Evolutionary conservation across 495 filamentous ascomycete genomes (phyloP), one percentile per base, ranked within the genome.

Genomic region (Penicillium canariense): DNA sequence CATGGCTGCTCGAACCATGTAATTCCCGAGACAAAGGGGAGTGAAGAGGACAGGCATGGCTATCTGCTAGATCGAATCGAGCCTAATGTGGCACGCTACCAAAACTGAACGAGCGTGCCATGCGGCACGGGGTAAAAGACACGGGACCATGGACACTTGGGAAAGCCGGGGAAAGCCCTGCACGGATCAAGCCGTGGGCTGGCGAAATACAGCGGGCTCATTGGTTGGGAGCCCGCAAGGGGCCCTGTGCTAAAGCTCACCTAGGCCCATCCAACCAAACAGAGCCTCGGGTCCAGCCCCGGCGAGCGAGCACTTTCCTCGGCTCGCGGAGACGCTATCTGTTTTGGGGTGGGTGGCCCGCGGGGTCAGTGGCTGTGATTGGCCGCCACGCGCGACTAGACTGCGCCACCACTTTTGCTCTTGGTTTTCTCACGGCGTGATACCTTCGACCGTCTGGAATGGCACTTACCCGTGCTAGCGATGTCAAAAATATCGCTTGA

Each of bases 211-310:
- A 20, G 36, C 17, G 15, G 31, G 12, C 30, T 48, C 36, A 56
- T 52, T 56, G 48, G 54, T 20, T 47, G 12, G 34, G 6, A 12
- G 6, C 6, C n/a, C 20, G 35, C 23, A 5, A 36, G 35, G 20
- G 22, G 22, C 25, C 43, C 25, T 52, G 26, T 12, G 34, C 45
- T 32, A 42, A 1, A 35, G 15, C 6, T n/a, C n/a, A n/a, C n/a
- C n/a, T n/a, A n/a, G n/a, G n/a, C n/a, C n/a, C n/a, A n/a, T n/a
- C 39, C 32, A 31, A 42, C 59, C 59, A 58, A 57, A 48, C 54
- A 60, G 50, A 48, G 34, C 18, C 39, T 52, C 50, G 57, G 49
- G 58, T 35, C 27, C 38, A 40, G 27, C 47, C 40, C 49, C 35
- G 14, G 31, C 10, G n/a, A n/a, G n/a, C n/a, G n/a, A 12, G 28